Conservation (phyloP, 768 basidiomycete species). For the Leccinum arenicola region DNA sequence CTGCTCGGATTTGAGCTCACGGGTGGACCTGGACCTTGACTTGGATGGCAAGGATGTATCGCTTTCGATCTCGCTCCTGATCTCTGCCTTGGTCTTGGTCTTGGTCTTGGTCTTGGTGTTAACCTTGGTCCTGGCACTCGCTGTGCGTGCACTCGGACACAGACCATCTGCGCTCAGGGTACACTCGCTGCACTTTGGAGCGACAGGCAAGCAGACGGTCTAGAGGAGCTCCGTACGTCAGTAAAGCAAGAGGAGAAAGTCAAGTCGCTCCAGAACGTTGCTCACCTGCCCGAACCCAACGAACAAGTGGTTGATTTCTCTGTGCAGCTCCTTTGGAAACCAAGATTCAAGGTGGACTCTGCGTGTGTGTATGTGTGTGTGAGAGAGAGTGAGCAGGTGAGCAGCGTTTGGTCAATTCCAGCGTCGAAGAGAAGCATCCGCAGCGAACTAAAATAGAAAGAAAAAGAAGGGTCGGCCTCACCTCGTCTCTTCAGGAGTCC, state of each 20-base stretch:
- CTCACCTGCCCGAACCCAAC: conserved; percentile 84
- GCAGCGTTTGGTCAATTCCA: too few species aligned
- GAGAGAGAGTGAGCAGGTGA: too few species aligned
- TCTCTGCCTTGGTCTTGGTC: conserved; percentile 35
- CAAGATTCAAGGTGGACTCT: conserved; percentile 78
- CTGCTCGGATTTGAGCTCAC: too few species aligned
- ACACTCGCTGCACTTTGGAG: conserved; percentile 64
- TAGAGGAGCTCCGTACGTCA: conserved; percentile 22
- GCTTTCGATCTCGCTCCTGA: background rate
- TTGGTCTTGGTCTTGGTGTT: conserved; percentile 23
- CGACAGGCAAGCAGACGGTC: conserved; percentile 66
- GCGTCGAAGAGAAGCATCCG: too few species aligned
- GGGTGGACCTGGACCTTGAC: too few species aligned
- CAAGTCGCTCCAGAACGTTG: background rate
- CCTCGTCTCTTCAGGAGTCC: conserved; percentile 87
- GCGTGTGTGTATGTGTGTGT: too few species aligned
- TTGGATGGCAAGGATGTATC: too few species aligned
- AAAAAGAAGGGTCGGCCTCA: conserved; percentile 22
- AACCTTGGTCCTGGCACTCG: conserved; percentile 16
- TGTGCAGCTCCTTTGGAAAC: conserved; percentile 71
- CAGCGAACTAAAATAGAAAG: too few species aligned
- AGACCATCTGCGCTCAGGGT: conserved; percentile 50
- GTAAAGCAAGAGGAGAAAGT: too few species aligned
- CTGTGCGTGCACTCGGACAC: conserved; percentile 59
- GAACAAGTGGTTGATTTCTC: conserved; percentile 74